Evolutionary conservation across 352 stramenopile species (phyloP).

Genomic region (Phytophthora ramorum): DNA sequence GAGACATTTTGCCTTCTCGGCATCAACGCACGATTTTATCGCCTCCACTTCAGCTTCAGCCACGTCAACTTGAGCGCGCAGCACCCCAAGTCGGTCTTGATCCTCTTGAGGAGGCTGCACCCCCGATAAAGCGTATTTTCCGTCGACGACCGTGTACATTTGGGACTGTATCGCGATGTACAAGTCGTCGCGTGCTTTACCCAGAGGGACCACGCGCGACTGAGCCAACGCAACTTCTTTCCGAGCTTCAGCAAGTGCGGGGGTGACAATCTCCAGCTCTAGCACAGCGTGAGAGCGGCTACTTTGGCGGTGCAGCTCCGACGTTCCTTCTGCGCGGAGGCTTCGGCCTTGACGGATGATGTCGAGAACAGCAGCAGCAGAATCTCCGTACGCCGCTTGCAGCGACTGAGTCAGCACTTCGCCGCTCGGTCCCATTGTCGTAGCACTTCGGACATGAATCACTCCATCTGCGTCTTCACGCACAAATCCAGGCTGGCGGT

Average conservation of each 20-base stretch:
- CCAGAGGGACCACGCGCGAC: constrained; percentile 46
- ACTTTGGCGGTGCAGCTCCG: constrained; percentile 58
- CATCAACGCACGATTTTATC: constrained; percentile 22
- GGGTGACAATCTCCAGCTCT: constrained; percentile 63
- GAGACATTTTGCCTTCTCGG: constrained; percentile 17
- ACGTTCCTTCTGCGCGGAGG: constrained; percentile 49
- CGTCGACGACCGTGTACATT: constrained; percentile 39
- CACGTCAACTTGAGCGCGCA: constrained; percentile 28
- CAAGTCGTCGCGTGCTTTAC: constrained; percentile 59
- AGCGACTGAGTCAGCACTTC: constrained; percentile 59
- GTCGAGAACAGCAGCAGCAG: constrained; percentile 24
- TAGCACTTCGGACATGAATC: constrained; percentile 61
- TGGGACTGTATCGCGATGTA: constrained; percentile 56
- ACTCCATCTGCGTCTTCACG: constrained; percentile 51
- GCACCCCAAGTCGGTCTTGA: constrained; percentile 16
- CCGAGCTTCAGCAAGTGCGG: constrained; percentile 40
- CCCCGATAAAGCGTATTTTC: constrained; percentile 25
- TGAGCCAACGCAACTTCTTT: constrained; percentile 37
- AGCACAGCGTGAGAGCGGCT: constrained; percentile 59
- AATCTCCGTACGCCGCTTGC: constrained; percentile 33
- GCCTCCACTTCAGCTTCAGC: constrained; percentile 28
- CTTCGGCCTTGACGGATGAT: constrained; percentile 32
- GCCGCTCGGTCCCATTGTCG: constrained; percentile 45
- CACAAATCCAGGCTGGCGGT: constrained; percentile 51
- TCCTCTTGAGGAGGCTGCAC: too few species aligned